Base-by-base conservation (phyloP, 2,329 filamentous ascomycete species). In the Alternaria sp. region DNA sequence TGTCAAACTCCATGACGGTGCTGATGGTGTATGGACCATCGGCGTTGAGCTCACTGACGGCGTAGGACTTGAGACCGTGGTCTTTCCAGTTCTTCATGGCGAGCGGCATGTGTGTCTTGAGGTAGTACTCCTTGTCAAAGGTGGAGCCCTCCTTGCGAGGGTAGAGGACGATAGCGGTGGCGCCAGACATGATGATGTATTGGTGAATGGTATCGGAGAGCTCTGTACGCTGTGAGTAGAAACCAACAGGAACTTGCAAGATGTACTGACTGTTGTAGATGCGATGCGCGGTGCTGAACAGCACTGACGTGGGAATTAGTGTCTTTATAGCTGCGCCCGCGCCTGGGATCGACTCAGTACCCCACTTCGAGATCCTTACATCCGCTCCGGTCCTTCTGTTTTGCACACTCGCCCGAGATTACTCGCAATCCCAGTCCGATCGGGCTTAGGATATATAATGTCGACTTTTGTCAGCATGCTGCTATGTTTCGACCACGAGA, bases 71-170 rank as follows among this genome's bases (percentile, higher is more conserved):
- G 5, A 86, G 72, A 44, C 84, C 84, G 53, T 75, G 67, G 1
- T 70, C 62, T 1, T 57, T 64, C 83, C 83, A 85, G 25, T 68
- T 63, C 51, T 79, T 74, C 26, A 71, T 62, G 15, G 81, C 81
- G 3, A 86, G 73, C 2, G 81, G 79, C 81, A 86, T 83, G 77
- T 86, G 84, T 19, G 65, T 80, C 4, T 69, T 58, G 40, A 85
- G 69, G 70, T 85, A 86, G 79, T 86, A 86, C 32, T 83, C 77
- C 67, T 84, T 74, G 75, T 86, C 74, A 77, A 86, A 86, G 11
- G 66, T 80, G n/a, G 70, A 61, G 63, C 74, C 76, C 40, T 73
- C 69, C n/a, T 75, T 80, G 51, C 76, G 72, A 5, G 83, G 82
- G 71, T 85, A 86, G 45, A 82, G 63, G 61, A 78, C 70, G 5